A percentile compares a stretch with the other conserved stretches of the same genome.
phyloP scores from a whole-genome alignment of 768 basidiomycete species.

The Tulasnella sp. region DNA sequence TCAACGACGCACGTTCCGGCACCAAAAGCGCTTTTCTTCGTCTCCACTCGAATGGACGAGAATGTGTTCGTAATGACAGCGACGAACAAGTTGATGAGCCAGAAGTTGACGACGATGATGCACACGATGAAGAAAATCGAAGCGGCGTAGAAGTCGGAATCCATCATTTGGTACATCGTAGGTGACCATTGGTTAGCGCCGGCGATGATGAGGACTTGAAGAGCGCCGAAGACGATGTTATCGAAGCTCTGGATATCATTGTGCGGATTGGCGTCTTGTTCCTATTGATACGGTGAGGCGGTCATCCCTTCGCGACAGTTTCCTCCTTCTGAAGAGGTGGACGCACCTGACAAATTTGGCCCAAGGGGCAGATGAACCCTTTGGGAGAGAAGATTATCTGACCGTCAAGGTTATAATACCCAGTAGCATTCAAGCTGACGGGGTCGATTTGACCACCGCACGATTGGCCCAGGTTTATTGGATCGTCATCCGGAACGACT shows the following conservation, averaged over 20 bases:
- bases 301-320: background rate
- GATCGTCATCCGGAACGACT: background rate
- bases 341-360: constrained; percentile 67
- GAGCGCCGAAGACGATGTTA: constrained; percentile 63
- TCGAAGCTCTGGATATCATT: constrained; percentile 70
- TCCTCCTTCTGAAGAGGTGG: background rate
- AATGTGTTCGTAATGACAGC: constrained; percentile 96
- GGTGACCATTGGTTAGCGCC: constrained; percentile 71
- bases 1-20: constrained; percentile 34
- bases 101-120: constrained; percentile 82
- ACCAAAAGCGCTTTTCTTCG: constrained; percentile 86
- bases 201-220: constrained; percentile 80
- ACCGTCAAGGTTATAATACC: constrained; percentile 34
- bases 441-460: constrained; percentile 80
- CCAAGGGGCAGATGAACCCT: constrained; percentile 83
- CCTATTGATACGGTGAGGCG: constrained; percentile 31
- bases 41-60: constrained; percentile 72
- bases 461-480: constrained; percentile 31
- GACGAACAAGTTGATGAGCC: constrained; percentile 87
- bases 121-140: constrained; percentile 78
- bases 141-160: constrained; percentile 81
- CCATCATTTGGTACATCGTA: constrained; percentile 82
- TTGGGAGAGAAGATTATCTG: constrained; percentile 38
- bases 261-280: constrained; percentile 49
- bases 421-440: constrained; percentile 33